Evolutionary conservation across 306 rosid genomes (phyloP).

Genomic region (Pterocarpus santalinus): DNA sequence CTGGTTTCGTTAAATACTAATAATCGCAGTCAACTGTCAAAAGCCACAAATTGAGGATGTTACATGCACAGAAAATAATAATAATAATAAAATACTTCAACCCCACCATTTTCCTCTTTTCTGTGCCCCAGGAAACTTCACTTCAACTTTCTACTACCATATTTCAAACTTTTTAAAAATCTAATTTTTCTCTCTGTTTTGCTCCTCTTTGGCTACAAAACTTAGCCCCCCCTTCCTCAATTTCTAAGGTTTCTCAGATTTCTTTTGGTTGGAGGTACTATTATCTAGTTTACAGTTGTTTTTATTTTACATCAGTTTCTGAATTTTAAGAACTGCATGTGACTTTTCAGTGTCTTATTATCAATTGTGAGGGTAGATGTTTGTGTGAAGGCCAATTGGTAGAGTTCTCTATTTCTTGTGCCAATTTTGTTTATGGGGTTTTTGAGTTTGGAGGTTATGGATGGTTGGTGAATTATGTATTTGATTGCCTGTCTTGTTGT

Average conservation of each 20-base stretch:
- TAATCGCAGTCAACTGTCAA: constrained; percentile 38
- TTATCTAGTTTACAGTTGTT: not conserved
- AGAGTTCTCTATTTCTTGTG: not conserved
- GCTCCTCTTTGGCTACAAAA: not conserved
- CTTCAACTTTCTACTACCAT: not conserved
- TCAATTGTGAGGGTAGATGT: not conserved
- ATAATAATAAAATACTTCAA: constrained; percentile 7
- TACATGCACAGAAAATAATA: not conserved
- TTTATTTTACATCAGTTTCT: not conserved
- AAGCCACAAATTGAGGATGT: constrained; percentile 9
- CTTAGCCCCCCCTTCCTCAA: constrained; percentile 1
- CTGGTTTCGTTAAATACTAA: not conserved
- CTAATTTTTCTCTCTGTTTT: not conserved
- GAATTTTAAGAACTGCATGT: not conserved
- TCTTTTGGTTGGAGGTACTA: constrained; percentile 17
- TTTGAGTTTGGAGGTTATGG: constrained; percentile 28
- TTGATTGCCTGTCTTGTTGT: not conserved
- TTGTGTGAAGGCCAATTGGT: constrained; percentile 14
- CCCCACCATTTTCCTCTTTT: constrained; percentile 37
- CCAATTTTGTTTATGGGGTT: constrained; percentile 34
- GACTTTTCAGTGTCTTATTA: not conserved
- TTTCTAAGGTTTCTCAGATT: constrained; percentile 15
- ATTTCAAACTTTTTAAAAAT: not conserved
- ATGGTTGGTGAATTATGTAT: constrained; percentile 10
- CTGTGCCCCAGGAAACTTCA: constrained; percentile 29